A percentile compares a stretch with the other conserved stretches of the same genome.
These are phyloP conservation scores for Thielaviopsis cerberus DNA, from an alignment of 2,329 filamentous ascomycete species.

Conservation along the genomic window DNA sequence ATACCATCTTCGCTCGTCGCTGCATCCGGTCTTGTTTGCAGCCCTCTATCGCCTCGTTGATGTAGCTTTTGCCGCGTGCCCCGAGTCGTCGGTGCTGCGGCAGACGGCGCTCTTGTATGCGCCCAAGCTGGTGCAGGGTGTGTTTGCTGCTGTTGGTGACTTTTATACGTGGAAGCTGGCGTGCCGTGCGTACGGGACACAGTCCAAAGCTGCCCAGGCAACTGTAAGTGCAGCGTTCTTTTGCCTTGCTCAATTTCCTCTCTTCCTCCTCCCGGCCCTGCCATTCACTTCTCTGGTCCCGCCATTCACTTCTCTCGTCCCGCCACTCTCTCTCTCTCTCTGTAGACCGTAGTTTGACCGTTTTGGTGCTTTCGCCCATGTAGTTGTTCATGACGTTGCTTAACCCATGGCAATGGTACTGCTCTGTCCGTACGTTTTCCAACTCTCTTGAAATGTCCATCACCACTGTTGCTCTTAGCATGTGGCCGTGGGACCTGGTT, in stretches of 20 bases:
- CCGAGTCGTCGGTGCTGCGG: constrained; percentile 27
- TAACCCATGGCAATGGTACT: constrained; percentile 95
- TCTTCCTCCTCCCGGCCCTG: neutral
- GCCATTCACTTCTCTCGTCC: neutral
- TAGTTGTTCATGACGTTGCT: constrained; percentile 52
- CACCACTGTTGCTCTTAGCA: constrained; percentile 58
- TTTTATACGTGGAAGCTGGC: constrained; percentile 78
- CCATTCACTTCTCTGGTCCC: neutral
- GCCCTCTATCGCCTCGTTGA: constrained; percentile 48
- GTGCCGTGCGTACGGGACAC: constrained; percentile 48
- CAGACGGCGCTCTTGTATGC: constrained; percentile 51
- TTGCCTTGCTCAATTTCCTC: neutral
- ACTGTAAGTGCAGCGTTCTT: constrained; percentile 36
- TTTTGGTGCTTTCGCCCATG: constrained; percentile 2
- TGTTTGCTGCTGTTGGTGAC: constrained; percentile 61
- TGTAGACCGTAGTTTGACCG: constrained; percentile 7
- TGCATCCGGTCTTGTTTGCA: constrained; percentile 81
- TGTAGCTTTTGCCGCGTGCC: constrained; percentile 33
- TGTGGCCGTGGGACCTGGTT: constrained; percentile 72
- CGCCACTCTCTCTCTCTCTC: constrained; percentile 12
- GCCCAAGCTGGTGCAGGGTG: constrained; percentile 58
- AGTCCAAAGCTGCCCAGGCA: constrained; percentile 45
- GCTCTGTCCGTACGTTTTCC: constrained; percentile 78
- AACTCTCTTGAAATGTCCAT: constrained; percentile 86
- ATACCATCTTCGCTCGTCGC: constrained; percentile 66